Conservation (phyloP, 192 early-diverging fungal genomes). For the Ambispora gerdemannii region DNA sequence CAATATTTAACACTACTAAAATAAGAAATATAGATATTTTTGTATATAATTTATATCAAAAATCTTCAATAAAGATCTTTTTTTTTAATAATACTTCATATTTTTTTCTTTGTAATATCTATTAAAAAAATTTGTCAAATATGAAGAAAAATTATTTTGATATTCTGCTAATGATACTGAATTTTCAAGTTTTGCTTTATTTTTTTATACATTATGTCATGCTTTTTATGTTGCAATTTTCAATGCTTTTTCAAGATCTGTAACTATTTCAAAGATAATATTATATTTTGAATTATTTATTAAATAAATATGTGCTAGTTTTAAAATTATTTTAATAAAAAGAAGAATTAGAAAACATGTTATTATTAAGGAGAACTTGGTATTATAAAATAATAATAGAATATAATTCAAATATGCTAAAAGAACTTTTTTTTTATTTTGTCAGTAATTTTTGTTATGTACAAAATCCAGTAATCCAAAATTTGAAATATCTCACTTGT, state of each 20-base stretch:
- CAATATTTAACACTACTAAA: neutral
- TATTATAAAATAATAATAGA: neutral
- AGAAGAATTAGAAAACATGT: neutral
- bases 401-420: neutral
- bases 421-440: neutral
- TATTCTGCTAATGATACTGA: neutral
- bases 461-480: neutral
- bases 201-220: neutral
- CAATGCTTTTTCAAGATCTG: neutral
- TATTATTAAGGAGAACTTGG: neutral
- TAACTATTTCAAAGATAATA: neutral
- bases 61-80: neutral
- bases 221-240: neutral
- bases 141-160: neutral
- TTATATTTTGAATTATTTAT: neutral
- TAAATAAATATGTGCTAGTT: neutral
- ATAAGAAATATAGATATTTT: constrained; percentile 10
- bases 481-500: neutral
- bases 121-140: constrained; percentile 3
- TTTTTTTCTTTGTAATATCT: neutral
- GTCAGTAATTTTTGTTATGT: neutral
- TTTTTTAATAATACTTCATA: neutral
- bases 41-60: neutral
- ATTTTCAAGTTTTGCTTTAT: neutral
- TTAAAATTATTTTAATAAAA: neutral